Conservation (phyloP, 2,329 filamentous ascomycete species). For the Cytospora schulzeri region DNA sequence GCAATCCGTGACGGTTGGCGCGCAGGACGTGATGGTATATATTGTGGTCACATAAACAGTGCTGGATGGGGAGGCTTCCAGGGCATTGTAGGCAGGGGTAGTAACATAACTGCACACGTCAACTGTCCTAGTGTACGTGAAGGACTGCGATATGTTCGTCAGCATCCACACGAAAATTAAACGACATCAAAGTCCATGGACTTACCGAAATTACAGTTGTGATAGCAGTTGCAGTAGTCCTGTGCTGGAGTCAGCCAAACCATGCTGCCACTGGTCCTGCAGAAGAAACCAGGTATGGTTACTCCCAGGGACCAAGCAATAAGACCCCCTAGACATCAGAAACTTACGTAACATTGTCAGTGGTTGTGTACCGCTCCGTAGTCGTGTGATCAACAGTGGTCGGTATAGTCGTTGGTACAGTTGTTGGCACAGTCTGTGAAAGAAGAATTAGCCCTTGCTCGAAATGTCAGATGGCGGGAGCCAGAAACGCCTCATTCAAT, state of each 20-base stretch:
- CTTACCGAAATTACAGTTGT: conserved; percentile 27
- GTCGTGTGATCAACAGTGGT: conserved; percentile 15
- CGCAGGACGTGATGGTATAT: conserved; percentile 16
- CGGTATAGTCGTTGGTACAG: conserved; percentile 1
- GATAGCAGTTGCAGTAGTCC: conserved; percentile 20
- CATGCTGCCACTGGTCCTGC: neutral
- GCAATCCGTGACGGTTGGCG: conserved; percentile 17
- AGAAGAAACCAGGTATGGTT: no score
- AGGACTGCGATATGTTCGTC: conserved; percentile 20
- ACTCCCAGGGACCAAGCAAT: neutral
- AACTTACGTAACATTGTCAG: conserved; percentile 13
- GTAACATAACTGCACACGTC: conserved; percentile 20
- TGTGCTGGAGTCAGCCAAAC: conserved; percentile 8
- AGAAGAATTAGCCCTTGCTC: neutral
- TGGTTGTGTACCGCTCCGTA: conserved; percentile 1
- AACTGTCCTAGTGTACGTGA: conserved; percentile 25
- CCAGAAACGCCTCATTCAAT: neutral
- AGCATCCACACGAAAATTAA: neutral
- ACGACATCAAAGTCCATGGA: neutral
- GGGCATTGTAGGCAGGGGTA: conserved; percentile 2
- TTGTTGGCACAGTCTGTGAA: conserved; percentile 1
- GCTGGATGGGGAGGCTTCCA: conserved; percentile 9
- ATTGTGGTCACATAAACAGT: conserved; percentile 11
- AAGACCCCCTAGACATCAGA: neutral
- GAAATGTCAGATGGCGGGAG: neutral